These are phyloP conservation scores for Sporothrix pallida DNA, from an alignment of 2,329 filamentous ascomycete genomes.

Conservation along the genomic window DNA sequence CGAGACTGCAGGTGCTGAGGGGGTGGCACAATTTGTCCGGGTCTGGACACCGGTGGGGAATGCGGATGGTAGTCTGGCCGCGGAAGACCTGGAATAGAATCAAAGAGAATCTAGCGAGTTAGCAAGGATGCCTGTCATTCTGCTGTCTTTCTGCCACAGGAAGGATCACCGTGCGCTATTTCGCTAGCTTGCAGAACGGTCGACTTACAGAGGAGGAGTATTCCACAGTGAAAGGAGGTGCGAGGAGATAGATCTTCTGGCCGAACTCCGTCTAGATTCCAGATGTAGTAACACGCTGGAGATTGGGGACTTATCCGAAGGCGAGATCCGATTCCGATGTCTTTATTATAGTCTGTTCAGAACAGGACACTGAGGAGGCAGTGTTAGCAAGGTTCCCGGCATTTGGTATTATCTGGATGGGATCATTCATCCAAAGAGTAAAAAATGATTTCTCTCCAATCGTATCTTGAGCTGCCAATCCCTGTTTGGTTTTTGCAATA, in stretches of 20 bases:
- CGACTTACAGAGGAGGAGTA: not conserved
- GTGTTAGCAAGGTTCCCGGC: not conserved
- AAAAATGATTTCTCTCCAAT: not conserved
- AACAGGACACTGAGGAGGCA: not conserved
- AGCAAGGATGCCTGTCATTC: not conserved
- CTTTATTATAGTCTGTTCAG: slow-evolving; percentile 13
- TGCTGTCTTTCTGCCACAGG: not conserved
- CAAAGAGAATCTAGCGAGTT: slow-evolving; percentile 21
- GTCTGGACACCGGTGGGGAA: slow-evolving; percentile 28
- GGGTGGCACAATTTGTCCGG: slow-evolving; percentile 17
- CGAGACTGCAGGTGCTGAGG: not conserved
- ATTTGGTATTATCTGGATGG: not conserved
- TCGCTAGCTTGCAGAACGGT: not conserved
- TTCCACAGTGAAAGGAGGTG: slow-evolving; percentile 1
- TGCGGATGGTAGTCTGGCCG: slow-evolving; percentile 21
- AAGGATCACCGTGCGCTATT: slow-evolving; percentile 17
- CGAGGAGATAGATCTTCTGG: not conserved
- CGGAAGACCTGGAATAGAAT: slow-evolving; percentile 19
- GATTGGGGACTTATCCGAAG: slow-evolving; percentile 12
- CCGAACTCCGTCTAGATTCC: slow-evolving; percentile 14
- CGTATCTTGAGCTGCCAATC: not conserved
- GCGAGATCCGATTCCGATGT: slow-evolving; percentile 3
- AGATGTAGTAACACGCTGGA: slow-evolving; percentile 9
- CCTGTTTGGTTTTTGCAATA: slow-evolving; percentile 9
- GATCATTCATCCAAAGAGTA: not conserved